Base-by-base conservation (phyloP, 2,329 filamentous ascomycete species). In the Fusarium duplospermum region DNA sequence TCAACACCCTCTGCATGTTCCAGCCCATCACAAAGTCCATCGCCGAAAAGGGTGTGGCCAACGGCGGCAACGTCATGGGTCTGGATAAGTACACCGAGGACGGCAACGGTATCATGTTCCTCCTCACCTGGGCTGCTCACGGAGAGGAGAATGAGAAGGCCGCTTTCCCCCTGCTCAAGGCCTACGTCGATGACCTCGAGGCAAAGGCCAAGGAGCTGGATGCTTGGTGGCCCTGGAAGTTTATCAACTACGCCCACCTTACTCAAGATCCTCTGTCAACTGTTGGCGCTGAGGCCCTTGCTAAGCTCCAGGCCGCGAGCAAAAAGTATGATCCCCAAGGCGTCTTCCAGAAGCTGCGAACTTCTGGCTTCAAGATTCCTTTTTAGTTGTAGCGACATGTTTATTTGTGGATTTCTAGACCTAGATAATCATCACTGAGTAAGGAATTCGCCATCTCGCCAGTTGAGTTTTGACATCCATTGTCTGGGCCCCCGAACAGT, bases 241-340 rank as follows among this genome's bases (percentile, higher is more conserved):
- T 86, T 61, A 77, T 87, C 60, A 87, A 87, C 76, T 87, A 87
- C 58, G 85, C 84, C 2, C 79, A 83, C 50, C 68, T 74, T 3
- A 78, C 76, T 20, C 84, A 87, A 74, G 78, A 84, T 35, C 80
- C 81, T 3, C 76, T 86, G 10, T 50, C 75, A 2, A 77, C 80
- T 2, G 84, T 84, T 65, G 85, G 86, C 0, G 69, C 79, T 9
- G 80, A 81, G 29, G 84, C 83, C 27, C 65, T 86, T 22, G 72
- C 75, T 1, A 80, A 77, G 63, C 67, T 85, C 57, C 76, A 72
- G 61, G 74, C 72, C 16, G 78, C 81, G 1, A 80, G 80, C 14
- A 66, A 71, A n/a, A 83, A 82, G 69, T 85, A 84, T 47, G 83
- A 85, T 54, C 82, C 82, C 2, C 57, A 74, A 2, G 79, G 81